These are phyloP conservation scores for Cadophora sp. DNA, from an alignment of 2,329 filamentous ascomycete species.

Conservation along the genomic window DNA sequence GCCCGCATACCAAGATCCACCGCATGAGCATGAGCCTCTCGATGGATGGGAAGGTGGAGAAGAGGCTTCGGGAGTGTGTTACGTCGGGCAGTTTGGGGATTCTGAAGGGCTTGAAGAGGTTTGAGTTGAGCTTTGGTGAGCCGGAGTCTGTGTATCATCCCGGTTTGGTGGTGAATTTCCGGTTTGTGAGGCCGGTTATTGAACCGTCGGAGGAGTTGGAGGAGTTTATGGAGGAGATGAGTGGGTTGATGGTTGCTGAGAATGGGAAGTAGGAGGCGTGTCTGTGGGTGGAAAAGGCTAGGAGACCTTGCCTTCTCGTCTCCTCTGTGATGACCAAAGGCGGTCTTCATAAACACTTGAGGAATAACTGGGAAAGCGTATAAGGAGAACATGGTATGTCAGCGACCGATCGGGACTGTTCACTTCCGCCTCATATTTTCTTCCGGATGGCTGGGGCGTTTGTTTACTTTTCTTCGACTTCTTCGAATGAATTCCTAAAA, in stretches of 20 bases:
- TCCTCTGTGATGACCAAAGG: too few relatives aligned
- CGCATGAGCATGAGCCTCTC: not conserved
- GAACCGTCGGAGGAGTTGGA: not conserved
- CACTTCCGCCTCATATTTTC: too few relatives aligned
- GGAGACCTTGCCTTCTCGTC: too few relatives aligned
- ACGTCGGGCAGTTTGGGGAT: not conserved
- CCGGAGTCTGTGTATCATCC: not conserved
- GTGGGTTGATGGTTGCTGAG: not conserved
- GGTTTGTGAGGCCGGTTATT: not conserved
- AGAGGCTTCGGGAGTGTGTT: not conserved
- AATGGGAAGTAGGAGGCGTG: not conserved
- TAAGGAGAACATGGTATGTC: too few relatives aligned
- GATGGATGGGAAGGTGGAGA: not conserved
- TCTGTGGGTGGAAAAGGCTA: too few relatives aligned
- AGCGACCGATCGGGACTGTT: too few relatives aligned
- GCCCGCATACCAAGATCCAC: not conserved
- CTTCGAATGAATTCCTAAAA: too few relatives aligned
- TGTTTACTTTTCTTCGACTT: too few relatives aligned
- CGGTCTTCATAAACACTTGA: too few relatives aligned
- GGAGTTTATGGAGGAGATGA: not conserved
- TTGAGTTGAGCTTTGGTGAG: not conserved
- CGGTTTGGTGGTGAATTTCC: not conserved
- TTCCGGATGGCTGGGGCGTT: too few relatives aligned
- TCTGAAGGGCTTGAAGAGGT: not conserved
- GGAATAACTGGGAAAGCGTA: too few relatives aligned